These are phyloP conservation scores for Colletotrichum endophyticum DNA, from an alignment of 2,329 filamentous ascomycete species.

Conservation along the genomic window DNA sequence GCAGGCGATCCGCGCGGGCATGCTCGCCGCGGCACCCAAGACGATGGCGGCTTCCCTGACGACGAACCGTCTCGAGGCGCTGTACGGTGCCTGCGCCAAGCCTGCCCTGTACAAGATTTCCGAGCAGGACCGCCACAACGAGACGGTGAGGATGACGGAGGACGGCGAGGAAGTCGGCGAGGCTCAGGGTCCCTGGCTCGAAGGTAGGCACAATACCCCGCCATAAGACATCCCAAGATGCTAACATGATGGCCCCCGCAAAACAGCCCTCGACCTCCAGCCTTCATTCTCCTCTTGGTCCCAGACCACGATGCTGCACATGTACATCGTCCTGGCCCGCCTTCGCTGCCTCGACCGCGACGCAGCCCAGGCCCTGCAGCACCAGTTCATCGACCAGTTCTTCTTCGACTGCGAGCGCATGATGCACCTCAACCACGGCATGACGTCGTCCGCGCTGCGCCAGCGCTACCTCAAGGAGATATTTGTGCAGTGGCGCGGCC, in stretches of 20 bases:
- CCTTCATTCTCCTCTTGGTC: conserved; percentile 96
- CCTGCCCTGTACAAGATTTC: conserved; percentile 81
- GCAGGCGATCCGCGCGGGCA: conserved; percentile 6
- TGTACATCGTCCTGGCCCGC: conserved; percentile 88
- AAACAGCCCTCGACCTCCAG: conserved; percentile 73
- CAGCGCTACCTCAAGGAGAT: conserved; percentile 82
- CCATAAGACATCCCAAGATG: not conserved
- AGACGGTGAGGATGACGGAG: conserved; percentile 71
- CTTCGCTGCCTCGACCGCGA: conserved; percentile 78
- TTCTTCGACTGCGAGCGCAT: conserved; percentile 87
- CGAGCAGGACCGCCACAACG: conserved; percentile 67
- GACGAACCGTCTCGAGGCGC: conserved; percentile 52
- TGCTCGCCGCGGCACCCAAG: conserved; percentile 18
- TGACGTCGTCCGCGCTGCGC: conserved; percentile 62
- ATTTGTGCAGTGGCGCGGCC: conserved; percentile 90
- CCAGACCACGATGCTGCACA: conserved; percentile 93
- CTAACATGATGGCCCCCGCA: not conserved
- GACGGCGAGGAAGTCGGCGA: conserved; percentile 84
- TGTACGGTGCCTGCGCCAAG: conserved; percentile 77
- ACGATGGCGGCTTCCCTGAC: conserved; percentile 14
- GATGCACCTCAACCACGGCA: conserved; percentile 81
- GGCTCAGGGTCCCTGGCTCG: conserved; percentile 80
- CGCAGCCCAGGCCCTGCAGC: conserved; percentile 78
- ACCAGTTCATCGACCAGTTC: conserved; percentile 93
- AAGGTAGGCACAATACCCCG: conserved; percentile 58